Percentiles rank a stretch among this genome's conserved stretches.
Conservation (phyloP, 2,329 filamentous ascomycete species). For the Tolypocladium tropicale region DNA sequence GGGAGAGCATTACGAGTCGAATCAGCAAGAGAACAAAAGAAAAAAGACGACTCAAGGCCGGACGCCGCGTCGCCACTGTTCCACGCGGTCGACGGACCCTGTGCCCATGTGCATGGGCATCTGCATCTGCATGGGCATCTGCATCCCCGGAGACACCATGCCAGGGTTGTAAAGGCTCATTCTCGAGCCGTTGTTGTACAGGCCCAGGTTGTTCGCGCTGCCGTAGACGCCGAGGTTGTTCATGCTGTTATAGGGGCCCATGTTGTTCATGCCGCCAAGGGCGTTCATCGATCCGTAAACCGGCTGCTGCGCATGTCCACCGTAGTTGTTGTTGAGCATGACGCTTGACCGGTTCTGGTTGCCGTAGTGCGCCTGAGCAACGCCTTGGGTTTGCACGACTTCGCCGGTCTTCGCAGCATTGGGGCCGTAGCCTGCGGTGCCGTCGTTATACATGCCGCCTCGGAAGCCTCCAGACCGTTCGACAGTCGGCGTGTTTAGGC, state of each 20-base stretch:
- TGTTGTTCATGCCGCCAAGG: constrained; percentile 9
- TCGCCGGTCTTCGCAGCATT: constrained; percentile 16
- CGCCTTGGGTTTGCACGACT: constrained; percentile 14
- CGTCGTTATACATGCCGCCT: constrained; percentile 45
- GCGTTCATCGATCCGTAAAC: constrained; percentile 15
- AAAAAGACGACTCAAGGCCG: constrained; percentile 14
- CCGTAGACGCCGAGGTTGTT: constrained; percentile 10
- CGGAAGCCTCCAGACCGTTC: constrained; percentile 34
- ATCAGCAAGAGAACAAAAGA: not conserved
- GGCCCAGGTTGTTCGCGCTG: constrained; percentile 8
- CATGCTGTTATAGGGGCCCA: constrained; percentile 4
- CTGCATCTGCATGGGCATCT: constrained; percentile 8
- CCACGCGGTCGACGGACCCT: constrained; percentile 24
- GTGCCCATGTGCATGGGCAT: constrained; percentile 12
- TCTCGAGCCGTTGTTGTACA: constrained; percentile 5
- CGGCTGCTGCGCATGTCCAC: constrained; percentile 12
- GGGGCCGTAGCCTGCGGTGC: constrained; percentile 27
- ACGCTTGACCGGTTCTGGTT: constrained; percentile 18
- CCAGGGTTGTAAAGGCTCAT: constrained; percentile 18
- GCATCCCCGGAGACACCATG: constrained; percentile 17
- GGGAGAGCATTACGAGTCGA: not conserved
- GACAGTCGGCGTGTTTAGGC: constrained; percentile 19
- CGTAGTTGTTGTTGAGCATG: constrained; percentile 13
- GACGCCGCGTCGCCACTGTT: constrained; percentile 33
- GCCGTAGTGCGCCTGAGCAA: constrained; percentile 10